Evolutionary conservation across 768 basidiomycete genomes (phyloP).

Genomic region (Termitomyces sp.): DNA sequence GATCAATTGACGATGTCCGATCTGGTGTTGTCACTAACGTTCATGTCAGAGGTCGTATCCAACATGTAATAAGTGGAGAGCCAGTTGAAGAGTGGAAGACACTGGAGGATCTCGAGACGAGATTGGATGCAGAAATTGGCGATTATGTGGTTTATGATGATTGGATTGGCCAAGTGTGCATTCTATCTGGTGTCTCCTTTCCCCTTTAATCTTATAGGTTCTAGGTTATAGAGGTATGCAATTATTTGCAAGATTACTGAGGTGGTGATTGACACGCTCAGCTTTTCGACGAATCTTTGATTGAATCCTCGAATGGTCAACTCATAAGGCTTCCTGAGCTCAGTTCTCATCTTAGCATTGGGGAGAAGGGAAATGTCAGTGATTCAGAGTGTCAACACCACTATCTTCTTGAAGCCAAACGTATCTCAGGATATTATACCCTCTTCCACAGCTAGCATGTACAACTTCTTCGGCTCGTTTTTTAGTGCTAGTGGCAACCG

Average conservation of each 20-base stretch:
- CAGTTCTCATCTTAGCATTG: conserved; percentile 67
- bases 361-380: conserved; percentile 69
- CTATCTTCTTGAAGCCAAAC: conserved; percentile 3
- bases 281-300: conserved; percentile 80
- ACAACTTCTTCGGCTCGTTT: conserved; percentile 40
- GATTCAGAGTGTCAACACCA: conserved; percentile 4
- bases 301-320: conserved; percentile 58
- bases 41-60: conserved; percentile 58
- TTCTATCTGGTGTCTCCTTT: neutral
- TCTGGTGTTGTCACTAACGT: conserved; percentile 71
- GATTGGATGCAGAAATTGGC: conserved; percentile 61
- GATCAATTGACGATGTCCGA: conserved; percentile 63
- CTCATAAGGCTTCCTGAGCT: conserved; percentile 75
- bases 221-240: conserved; percentile 3
- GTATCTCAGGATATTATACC: conserved; percentile 61
- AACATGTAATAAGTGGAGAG: conserved; percentile 67
- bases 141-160: conserved; percentile 80
- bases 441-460: conserved; percentile 36
- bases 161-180: conserved; percentile 84
- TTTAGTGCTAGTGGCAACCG: conserved; percentile 32
- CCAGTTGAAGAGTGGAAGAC: conserved; percentile 59
- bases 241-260: conserved; percentile 57
- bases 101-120: conserved; percentile 48
- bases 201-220: neutral
- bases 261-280: conserved; percentile 39